Conservation (phyloP, 1,284 basidiomycete species). For the Cryptococcus sp. region DNA sequence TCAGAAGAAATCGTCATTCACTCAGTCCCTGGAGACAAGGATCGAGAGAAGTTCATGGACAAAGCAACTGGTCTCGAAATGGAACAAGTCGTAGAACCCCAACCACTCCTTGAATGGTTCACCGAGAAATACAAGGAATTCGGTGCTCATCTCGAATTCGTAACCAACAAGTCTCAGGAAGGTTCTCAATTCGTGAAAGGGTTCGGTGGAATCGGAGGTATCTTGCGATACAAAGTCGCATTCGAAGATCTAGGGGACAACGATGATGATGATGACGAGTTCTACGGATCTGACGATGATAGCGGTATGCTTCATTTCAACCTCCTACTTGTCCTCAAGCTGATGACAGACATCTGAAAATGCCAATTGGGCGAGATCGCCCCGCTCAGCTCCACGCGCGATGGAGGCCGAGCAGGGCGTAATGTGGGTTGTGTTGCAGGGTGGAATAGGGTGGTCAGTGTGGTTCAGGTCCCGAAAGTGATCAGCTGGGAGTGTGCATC, state of each 20-base stretch:
- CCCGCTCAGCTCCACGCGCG: conserved; percentile 37
- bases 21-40: conserved; percentile 68
- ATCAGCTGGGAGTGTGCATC: too few relatives aligned
- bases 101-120: conserved; percentile 92
- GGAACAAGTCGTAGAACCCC: conserved; percentile 77
- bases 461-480: background rate
- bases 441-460: background rate
- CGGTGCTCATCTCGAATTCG: conserved; percentile 81
- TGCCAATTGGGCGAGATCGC: conserved; percentile 25
- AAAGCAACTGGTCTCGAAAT: conserved; percentile 92
- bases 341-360: conserved; percentile 31
- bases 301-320: conserved; percentile 24
- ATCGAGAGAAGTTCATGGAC: conserved; percentile 90
- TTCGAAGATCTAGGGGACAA: conserved; percentile 69
- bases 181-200: conserved; percentile 98
- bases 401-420: conserved; percentile 2
- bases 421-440: too few relatives aligned
- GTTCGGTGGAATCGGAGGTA: conserved; percentile 95
- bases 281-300: conserved; percentile 49
- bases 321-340: background rate
- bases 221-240: conserved; percentile 90
- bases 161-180: conserved; percentile 74
- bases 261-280: conserved; percentile 56
- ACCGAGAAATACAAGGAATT: conserved; percentile 98
- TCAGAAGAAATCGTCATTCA: conserved; percentile 74